These are phyloP conservation scores for Populus hybrid DNA, from an alignment of 441 rosid genomes.

Conservation along the genomic window DNA sequence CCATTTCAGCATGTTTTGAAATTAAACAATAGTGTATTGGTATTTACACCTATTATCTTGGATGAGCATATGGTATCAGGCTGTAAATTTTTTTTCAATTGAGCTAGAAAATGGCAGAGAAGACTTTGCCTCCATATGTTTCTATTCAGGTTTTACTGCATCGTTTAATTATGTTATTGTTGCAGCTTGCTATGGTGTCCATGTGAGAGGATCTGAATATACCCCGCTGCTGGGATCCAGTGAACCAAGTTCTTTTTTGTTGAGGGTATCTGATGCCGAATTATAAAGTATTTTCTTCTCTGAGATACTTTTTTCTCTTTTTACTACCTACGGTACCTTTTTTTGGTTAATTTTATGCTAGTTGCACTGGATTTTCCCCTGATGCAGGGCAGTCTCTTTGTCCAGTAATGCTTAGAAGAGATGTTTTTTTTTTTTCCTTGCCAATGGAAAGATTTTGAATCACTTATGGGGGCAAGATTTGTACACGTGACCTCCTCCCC, in stretches of 20 bases:
- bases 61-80: neutral
- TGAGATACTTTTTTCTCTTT: neutral
- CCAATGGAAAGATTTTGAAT: neutral
- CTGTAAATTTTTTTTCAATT: neutral
- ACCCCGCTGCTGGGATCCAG: conserved; percentile 55
- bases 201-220: conserved; percentile 84
- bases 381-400: neutral
- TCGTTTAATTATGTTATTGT: conserved; percentile 18
- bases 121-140: neutral
- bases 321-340: too few species aligned
- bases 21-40: neutral
- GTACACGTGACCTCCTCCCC: neutral
- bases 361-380: neutral
- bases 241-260: conserved; percentile 46
- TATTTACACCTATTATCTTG: neutral
- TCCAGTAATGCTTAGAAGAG: neutral
- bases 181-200: conserved; percentile 85
- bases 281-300: conserved; percentile 33
- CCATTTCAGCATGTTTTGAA: neutral
- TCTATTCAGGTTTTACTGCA: conserved; percentile 4
- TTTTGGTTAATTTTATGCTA: neutral
- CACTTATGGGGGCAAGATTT: too few species aligned
- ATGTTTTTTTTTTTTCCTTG: neutral
- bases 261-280: conserved; percentile 51
- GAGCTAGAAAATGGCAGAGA: neutral